phyloP scores from a whole-genome alignment of 2,329 filamentous ascomycete genomes.

The Samsoniella hepiali region DNA sequence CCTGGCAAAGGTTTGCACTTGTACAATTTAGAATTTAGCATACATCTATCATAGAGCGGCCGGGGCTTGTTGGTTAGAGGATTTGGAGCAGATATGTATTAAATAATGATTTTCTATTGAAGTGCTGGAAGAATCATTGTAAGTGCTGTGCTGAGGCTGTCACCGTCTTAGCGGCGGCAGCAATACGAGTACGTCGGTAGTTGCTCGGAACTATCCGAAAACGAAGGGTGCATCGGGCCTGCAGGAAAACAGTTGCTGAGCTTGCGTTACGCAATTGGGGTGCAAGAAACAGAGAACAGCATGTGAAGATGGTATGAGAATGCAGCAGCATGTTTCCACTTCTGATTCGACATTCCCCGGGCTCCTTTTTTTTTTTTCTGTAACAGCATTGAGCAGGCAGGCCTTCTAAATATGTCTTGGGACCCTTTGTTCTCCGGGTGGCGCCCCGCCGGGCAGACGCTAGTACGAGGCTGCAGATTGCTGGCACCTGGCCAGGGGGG shows the following conservation, averaged over 20 bases:
- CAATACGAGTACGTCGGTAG: constrained; percentile 13
- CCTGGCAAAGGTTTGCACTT: neutral
- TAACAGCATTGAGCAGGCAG: neutral
- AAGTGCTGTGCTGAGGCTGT: neutral
- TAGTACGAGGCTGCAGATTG: constrained; percentile 13
- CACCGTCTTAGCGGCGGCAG: neutral
- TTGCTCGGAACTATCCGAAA: constrained; percentile 11
- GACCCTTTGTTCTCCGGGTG: neutral
- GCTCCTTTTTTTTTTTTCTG: neutral
- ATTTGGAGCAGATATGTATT: neutral
- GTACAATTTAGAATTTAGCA: constrained; percentile 2
- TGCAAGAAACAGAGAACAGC: neutral
- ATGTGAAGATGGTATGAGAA: constrained; percentile 18
- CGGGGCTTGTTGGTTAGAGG: neutral
- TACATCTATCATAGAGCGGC: neutral
- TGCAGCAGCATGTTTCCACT: constrained; percentile 13
- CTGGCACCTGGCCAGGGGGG: neutral
- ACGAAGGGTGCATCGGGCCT: neutral
- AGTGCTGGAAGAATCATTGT: no score
- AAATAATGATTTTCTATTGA: neutral
- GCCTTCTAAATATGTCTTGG: neutral
- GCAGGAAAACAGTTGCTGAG: no score
- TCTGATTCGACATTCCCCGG: neutral
- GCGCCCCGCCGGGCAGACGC: neutral
- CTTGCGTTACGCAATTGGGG: neutral